Evolutionary conservation across 2,329 filamentous ascomycete species (phyloP).

Genomic region (Geosmithia flava): DNA sequence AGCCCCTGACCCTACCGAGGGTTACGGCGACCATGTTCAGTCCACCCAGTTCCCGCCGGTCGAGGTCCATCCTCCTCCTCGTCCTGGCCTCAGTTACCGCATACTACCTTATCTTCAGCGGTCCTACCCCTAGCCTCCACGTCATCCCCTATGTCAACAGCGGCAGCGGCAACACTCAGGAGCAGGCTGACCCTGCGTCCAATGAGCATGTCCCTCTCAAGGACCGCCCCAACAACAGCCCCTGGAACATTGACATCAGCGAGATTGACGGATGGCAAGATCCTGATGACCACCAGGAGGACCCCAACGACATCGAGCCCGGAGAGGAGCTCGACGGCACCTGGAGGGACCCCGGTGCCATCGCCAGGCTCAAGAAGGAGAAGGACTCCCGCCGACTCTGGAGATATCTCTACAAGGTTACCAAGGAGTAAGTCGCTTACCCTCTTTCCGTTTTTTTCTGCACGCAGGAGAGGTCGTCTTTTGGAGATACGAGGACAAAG

Average conservation of each 20-base stretch:
- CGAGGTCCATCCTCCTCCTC: constrained; percentile 27
- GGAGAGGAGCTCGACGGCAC: constrained; percentile 24
- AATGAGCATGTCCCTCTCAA: constrained; percentile 1
- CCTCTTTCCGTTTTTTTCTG: neutral
- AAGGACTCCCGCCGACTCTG: constrained; percentile 28
- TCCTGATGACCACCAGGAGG: constrained; percentile 17
- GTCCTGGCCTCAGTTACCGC: constrained; percentile 24
- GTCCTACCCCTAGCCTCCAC: constrained; percentile 17
- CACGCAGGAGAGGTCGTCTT: no score
- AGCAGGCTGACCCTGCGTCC: neutral
- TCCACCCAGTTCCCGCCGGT: constrained; percentile 18
- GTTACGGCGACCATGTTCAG: constrained; percentile 16
- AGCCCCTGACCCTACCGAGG: neutral
- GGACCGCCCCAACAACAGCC: neutral
- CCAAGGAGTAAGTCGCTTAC: constrained; percentile 22
- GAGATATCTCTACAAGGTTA: constrained; percentile 25
- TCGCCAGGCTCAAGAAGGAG: constrained; percentile 23
- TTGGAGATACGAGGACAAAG: no score
- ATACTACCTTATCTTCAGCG: constrained; percentile 29
- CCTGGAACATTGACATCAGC: constrained; percentile 21
- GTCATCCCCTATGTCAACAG: constrained; percentile 18
- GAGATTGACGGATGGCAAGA: constrained; percentile 22
- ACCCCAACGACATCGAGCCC: constrained; percentile 19
- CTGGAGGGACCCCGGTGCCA: constrained; percentile 15
- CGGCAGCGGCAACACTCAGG: no score